A percentile compares a stretch with the other conserved stretches of the same genome.
Conservation (phyloP, 257 asterid genomes). For the Agastache rugosa region DNA sequence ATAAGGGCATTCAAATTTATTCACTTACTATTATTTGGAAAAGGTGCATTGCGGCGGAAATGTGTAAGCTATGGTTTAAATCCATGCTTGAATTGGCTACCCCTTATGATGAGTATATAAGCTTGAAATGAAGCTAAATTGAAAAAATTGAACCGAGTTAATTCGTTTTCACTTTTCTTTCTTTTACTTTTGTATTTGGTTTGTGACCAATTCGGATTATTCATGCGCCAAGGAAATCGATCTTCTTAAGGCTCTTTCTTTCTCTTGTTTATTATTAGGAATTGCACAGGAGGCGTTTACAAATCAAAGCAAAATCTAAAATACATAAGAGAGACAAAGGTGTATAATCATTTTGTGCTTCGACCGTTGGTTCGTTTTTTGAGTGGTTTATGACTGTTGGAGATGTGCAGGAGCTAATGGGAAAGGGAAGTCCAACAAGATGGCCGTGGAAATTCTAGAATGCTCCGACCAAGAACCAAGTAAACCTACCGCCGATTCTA, state of each 20-base stretch:
- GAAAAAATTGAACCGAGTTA: background rate
- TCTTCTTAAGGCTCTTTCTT: background rate
- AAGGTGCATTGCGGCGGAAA: constrained; percentile 23
- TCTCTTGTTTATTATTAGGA: constrained; percentile 54
- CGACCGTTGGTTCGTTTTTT: background rate
- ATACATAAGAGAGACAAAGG: constrained; percentile 61
- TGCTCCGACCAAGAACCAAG: constrained; percentile 27
- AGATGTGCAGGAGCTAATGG: constrained; percentile 46
- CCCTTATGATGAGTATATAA: background rate
- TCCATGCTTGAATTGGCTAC: background rate
- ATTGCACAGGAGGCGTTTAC: constrained; percentile 79
- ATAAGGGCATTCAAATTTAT: background rate
- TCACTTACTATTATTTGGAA: background rate
- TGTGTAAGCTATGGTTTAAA: background rate
- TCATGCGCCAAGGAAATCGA: background rate
- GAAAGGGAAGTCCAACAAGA: constrained; percentile 49
- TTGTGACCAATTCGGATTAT: constrained; percentile 10
- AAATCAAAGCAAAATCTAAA: constrained; percentile 72
- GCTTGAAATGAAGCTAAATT: constrained; percentile 30
- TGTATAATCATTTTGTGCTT: constrained; percentile 31
- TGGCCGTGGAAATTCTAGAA: constrained; percentile 36
- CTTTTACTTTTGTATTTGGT: background rate
- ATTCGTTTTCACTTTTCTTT: background rate
- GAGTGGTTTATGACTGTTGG: constrained; percentile 24
- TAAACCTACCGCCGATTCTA: constrained; percentile 36